Evolutionary conservation across 768 basidiomycete genomes (phyloP).

Genomic region (Mycena filopes): DNA sequence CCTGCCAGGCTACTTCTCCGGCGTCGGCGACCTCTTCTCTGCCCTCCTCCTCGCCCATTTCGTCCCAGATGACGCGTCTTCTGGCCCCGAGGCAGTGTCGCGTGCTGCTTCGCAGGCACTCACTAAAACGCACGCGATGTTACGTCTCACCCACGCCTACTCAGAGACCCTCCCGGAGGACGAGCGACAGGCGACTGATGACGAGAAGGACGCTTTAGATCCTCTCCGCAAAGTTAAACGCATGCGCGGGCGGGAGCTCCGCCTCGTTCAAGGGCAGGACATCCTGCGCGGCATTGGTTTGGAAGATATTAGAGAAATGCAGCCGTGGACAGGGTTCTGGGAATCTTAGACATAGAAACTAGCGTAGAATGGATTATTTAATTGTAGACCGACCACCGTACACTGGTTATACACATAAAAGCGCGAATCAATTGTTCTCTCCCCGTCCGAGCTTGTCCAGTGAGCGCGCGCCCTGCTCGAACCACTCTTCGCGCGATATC

Average conservation of each 20-base stretch:
- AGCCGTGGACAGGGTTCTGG: constrained; percentile 62
- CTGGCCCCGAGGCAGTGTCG: constrained; percentile 49
- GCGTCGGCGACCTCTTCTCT: constrained; percentile 97
- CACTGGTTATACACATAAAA: constrained; percentile 18
- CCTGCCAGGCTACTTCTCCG: constrained; percentile 92
- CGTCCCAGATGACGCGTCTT: constrained; percentile 40
- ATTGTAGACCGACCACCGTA: constrained; percentile 15
- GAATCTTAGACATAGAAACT: constrained; percentile 30
- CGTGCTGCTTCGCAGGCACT: constrained; percentile 75
- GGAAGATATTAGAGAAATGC: constrained; percentile 48
- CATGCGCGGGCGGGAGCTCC: constrained; percentile 88
- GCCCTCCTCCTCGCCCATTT: constrained; percentile 90
- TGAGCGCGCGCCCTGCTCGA: constrained; percentile 84
- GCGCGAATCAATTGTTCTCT: constrained; percentile 48
- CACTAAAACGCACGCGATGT: constrained; percentile 79
- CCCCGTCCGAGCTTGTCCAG: constrained; percentile 89
- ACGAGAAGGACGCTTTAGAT: constrained; percentile 75
- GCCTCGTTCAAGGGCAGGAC: constrained; percentile 82
- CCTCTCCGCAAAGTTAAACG: constrained; percentile 74
- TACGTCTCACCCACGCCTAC: constrained; percentile 68
- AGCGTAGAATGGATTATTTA: constrained; percentile 28
- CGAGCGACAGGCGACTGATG: constrained; percentile 74
- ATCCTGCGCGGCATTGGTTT: constrained; percentile 63
- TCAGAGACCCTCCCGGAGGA: constrained; percentile 67
- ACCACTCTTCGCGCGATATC: constrained; percentile 95